phyloP scores from a whole-genome alignment of 2,329 filamentous ascomycete genomes.

The Hypoxylon sp. region DNA sequence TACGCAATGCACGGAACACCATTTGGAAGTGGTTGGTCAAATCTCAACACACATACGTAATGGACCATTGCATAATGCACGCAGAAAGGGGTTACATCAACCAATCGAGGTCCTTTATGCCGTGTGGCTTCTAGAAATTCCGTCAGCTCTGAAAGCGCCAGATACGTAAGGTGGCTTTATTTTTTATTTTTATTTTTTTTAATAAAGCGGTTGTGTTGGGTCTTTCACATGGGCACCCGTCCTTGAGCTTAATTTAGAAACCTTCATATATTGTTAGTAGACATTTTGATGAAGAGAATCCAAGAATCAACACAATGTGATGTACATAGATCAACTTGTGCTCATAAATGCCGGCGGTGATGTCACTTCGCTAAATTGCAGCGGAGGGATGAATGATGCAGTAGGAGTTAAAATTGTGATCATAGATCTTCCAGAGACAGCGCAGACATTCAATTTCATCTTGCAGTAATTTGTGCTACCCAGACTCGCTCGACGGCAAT shows the following conservation, averaged over 20 bases:
- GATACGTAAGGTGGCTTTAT: slow-evolving; percentile 20
- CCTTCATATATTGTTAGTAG: slow-evolving; percentile 2
- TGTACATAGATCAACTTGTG: not conserved
- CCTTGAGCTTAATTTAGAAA: slow-evolving; percentile 40
- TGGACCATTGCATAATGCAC: slow-evolving; percentile 19
- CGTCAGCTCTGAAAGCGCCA: slow-evolving; percentile 15
- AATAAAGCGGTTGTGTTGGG: not conserved
- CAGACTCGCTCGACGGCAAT: slow-evolving; percentile 21
- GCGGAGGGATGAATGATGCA: slow-evolving; percentile 24
- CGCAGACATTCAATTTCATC: slow-evolving; percentile 35
- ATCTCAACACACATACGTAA: slow-evolving; percentile 24
- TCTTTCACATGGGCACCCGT: slow-evolving; percentile 27
- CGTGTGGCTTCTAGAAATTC: slow-evolving; percentile 23
- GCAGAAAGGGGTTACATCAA: slow-evolving; percentile 36
- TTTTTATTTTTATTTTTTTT: no score
- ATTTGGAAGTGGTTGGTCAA: slow-evolving; percentile 16
- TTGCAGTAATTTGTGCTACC: slow-evolving; percentile 38
- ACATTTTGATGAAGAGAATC: slow-evolving; percentile 8
- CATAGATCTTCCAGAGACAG: slow-evolving; percentile 30
- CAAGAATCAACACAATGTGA: not conserved
- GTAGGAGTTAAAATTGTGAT: slow-evolving; percentile 39
- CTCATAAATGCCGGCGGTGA: slow-evolving; percentile 20
- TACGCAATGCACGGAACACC: slow-evolving; percentile 23
- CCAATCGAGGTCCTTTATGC: slow-evolving; percentile 20
- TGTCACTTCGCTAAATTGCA: slow-evolving; percentile 29